Conservation (phyloP, 352 stramenopile genomes). For the Pythium angustatum region DNA sequence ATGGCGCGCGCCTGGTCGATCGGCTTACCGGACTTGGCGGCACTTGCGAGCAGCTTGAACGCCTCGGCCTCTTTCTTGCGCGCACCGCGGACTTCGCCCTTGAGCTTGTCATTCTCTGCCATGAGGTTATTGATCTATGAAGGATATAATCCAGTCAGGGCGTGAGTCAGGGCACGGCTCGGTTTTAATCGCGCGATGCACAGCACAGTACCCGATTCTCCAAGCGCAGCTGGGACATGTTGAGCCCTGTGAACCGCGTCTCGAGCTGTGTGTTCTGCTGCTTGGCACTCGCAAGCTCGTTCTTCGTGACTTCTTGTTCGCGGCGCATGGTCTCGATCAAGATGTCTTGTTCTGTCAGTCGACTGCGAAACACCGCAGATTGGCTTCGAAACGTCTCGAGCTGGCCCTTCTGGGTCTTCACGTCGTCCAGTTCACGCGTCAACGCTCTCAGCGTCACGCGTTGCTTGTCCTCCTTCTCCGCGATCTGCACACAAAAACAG, state of each 20-base stretch:
- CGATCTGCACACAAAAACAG: constrained; percentile 29
- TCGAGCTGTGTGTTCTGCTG: constrained; percentile 41
- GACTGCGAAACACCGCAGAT: constrained; percentile 30
- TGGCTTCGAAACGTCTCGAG: constrained; percentile 41
- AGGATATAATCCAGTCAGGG: background rate
- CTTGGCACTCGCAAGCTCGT: constrained; percentile 29
- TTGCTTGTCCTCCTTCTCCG: constrained; percentile 40
- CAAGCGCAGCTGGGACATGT: constrained; percentile 45
- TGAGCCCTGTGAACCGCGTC: constrained; percentile 25
- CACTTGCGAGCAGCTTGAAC: constrained; percentile 39
- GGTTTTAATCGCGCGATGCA: background rate
- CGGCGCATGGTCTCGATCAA: constrained; percentile 30
- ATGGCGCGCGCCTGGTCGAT: constrained; percentile 9
- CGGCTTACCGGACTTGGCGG: constrained; percentile 29
- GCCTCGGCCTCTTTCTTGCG: constrained; percentile 53
- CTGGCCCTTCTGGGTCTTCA: constrained; percentile 32
- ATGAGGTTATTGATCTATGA: constrained; percentile 52
- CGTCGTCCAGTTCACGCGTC: constrained; percentile 22
- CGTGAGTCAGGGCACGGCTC: background rate
- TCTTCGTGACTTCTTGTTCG: constrained; percentile 36
- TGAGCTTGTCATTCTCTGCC: constrained; percentile 47
- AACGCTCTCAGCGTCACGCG: constrained; percentile 34
- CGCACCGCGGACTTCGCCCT: constrained; percentile 26
- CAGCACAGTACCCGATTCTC: constrained; percentile 42
- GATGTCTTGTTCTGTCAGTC: constrained; percentile 40